These are phyloP conservation scores for Westerdykella sp. DNA, from an alignment of 2,329 filamentous ascomycete species.

Conservation along the genomic window DNA sequence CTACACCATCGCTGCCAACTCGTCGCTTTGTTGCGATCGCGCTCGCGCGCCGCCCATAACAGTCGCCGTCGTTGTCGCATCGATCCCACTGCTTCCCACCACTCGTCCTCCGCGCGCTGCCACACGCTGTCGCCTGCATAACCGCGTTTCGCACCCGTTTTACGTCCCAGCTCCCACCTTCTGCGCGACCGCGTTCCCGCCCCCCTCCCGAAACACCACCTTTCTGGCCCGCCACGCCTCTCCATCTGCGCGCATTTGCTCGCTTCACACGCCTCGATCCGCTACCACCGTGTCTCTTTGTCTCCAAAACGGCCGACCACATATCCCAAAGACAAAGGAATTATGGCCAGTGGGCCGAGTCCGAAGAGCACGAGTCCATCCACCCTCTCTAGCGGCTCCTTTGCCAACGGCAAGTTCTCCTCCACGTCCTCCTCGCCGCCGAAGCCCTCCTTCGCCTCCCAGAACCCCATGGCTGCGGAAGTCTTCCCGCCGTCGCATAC, in stretches of 20 bases:
- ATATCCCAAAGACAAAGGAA: slow-evolving; percentile 30
- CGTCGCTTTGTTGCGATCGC: neutral
- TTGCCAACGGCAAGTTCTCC: slow-evolving; percentile 35
- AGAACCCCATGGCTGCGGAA: slow-evolving; percentile 38
- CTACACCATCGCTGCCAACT: neutral
- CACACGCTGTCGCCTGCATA: slow-evolving; percentile 16
- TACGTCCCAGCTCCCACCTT: slow-evolving; percentile 15
- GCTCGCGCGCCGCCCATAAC: neutral
- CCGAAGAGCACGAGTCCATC: slow-evolving; percentile 39
- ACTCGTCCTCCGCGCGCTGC: slow-evolving; percentile 5
- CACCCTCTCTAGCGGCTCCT: slow-evolving; percentile 36
- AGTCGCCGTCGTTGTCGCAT: neutral
- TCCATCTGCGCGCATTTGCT: slow-evolving; percentile 11
- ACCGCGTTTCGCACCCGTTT: slow-evolving; percentile 34
- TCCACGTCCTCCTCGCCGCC: slow-evolving; percentile 38
- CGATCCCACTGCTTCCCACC: slow-evolving; percentile 6
- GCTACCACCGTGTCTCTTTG: slow-evolving; percentile 25
- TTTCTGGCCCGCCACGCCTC: slow-evolving; percentile 15
- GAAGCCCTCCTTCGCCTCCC: slow-evolving; percentile 27
- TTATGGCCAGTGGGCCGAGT: slow-evolving; percentile 38
- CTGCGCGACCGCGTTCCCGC: slow-evolving; percentile 13
- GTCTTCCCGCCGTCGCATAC: slow-evolving; percentile 31
- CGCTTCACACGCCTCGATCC: slow-evolving; percentile 15
- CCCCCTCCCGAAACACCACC: slow-evolving; percentile 13
- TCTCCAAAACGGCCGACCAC: slow-evolving; percentile 20